Percentiles rank a stretch among this genome's conserved stretches.
phyloP scores from a whole-genome alignment of 2,329 filamentous ascomycete species.

The Chrysoporthe puriensis region DNA sequence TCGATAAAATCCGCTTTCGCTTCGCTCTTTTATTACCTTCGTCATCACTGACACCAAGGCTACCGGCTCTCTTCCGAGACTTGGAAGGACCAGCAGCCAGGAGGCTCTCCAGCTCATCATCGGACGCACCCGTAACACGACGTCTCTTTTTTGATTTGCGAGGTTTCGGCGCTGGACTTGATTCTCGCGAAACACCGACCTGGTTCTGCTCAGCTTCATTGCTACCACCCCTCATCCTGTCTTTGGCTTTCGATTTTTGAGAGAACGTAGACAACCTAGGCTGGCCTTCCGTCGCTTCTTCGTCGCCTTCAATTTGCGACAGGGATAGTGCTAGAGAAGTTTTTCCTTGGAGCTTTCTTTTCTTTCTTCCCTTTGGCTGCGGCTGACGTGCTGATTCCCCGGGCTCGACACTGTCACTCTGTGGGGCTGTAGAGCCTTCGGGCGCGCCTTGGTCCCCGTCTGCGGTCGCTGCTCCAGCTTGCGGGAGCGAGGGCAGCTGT shows the following conservation, averaged over 20 bases:
- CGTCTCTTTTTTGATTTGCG: slow-evolving; percentile 13
- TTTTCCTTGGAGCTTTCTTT: slow-evolving; percentile 19
- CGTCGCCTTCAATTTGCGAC: slow-evolving; percentile 23
- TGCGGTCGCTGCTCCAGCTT: not conserved
- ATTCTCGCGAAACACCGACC: not conserved
- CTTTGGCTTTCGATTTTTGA: slow-evolving; percentile 14
- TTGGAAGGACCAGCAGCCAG: slow-evolving; percentile 20
- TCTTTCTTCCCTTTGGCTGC: slow-evolving; percentile 17
- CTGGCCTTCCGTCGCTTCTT: slow-evolving; percentile 14
- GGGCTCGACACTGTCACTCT: slow-evolving; percentile 1
- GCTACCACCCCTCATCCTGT: slow-evolving; percentile 9
- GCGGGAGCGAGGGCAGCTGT: not conserved
- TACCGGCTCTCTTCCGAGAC: slow-evolving; percentile 14
- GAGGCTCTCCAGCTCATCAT: slow-evolving; percentile 24
- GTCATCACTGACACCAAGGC: not conserved
- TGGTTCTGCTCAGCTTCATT: slow-evolving; percentile 7
- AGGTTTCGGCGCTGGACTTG: slow-evolving; percentile 4
- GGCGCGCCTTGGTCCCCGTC: not conserved
- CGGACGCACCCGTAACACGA: slow-evolving; percentile 3
- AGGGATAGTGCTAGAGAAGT: slow-evolving; percentile 20
- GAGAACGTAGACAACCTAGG: slow-evolving; percentile 18
- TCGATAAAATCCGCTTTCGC: not conserved
- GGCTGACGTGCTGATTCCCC: slow-evolving; percentile 10
- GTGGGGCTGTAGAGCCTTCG: not conserved
- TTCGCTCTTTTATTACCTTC: not conserved